These are phyloP conservation scores for Xylogone sp. DNA, from an alignment of 2,329 filamentous ascomycete species.

Conservation along the genomic window DNA sequence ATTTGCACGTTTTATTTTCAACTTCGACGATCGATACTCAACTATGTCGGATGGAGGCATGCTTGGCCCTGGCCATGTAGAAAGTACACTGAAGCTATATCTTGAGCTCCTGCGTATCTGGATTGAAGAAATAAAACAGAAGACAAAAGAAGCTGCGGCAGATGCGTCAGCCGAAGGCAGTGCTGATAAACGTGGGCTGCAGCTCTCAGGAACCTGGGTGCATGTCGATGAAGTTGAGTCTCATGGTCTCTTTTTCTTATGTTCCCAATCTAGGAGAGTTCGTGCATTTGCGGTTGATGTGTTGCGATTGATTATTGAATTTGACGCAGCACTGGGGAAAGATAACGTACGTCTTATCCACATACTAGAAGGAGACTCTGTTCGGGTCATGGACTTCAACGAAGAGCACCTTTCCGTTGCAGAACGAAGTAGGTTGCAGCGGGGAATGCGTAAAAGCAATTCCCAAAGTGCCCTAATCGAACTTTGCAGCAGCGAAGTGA, in stretches of 20 bases:
- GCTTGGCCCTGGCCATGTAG: conserved; percentile 89
- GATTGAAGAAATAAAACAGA: conserved; percentile 93
- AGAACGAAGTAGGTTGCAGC: conserved; percentile 86
- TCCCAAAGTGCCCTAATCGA: conserved; percentile 85
- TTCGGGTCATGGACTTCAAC: conserved; percentile 85
- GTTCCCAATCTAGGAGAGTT: conserved; percentile 88
- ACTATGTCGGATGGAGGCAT: conserved; percentile 98
- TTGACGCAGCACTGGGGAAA: conserved; percentile 84
- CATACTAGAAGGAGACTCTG: conserved; percentile 86
- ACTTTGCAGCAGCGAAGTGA: conserved; percentile 90
- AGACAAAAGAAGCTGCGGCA: conserved; percentile 68
- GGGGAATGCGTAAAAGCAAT: conserved; percentile 81
- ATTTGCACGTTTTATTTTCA: conserved; percentile 96
- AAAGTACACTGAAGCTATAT: conserved; percentile 88
- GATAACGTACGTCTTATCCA: conserved; percentile 74
- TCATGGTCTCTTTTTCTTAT: conserved; percentile 94
- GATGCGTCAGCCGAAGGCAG: conserved; percentile 60
- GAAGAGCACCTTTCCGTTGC: conserved; percentile 88
- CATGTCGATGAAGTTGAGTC: conserved; percentile 97
- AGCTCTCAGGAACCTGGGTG: conserved; percentile 81
- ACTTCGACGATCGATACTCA: conserved; percentile 94
- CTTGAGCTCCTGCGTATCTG: conserved; percentile 93
- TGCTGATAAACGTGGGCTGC: conserved; percentile 67
- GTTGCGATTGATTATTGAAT: conserved; percentile 85
- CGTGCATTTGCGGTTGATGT: conserved; percentile 90